phyloP scores from a whole-genome alignment of 768 basidiomycete genomes.

The Pleurotus salmoneostramineus region DNA sequence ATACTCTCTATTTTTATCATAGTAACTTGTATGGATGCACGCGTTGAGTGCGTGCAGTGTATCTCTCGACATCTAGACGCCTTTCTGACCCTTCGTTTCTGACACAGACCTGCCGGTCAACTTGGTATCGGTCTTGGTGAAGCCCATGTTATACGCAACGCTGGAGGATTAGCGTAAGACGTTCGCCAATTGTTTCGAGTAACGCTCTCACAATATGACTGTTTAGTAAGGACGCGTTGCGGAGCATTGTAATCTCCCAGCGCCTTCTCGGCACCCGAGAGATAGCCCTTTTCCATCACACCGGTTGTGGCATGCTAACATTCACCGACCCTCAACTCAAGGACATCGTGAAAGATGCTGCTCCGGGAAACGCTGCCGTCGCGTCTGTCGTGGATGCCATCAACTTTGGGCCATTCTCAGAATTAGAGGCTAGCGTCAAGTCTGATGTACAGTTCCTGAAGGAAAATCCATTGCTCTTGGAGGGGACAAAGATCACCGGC shows the following conservation, averaged over 20 bases:
- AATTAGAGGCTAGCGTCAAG: slow-evolving; percentile 29
- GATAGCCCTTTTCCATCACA: slow-evolving; percentile 68
- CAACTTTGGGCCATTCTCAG: slow-evolving; percentile 1
- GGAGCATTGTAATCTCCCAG: slow-evolving; percentile 69
- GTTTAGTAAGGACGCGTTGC: slow-evolving; percentile 52
- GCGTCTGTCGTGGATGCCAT: slow-evolving; percentile 20
- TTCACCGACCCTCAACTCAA: slow-evolving; percentile 52
- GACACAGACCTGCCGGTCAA: slow-evolving; percentile 32
- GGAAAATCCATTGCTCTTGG: slow-evolving; percentile 49
- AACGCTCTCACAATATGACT: neutral
- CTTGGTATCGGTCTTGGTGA: slow-evolving; percentile 49
- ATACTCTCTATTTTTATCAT: neutral
- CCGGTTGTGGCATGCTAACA: slow-evolving; percentile 69
- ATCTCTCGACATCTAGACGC: neutral
- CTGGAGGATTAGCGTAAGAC: slow-evolving; percentile 12
- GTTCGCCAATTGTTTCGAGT: neutral
- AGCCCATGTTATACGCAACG: slow-evolving; percentile 52
- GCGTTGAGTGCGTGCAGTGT: slow-evolving; percentile 35
- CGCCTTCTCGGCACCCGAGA: slow-evolving; percentile 67
- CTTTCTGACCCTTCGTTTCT: neutral
- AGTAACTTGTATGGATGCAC: slow-evolving; percentile 57
- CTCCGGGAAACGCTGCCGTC: slow-evolving; percentile 28
- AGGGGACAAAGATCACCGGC: slow-evolving; percentile 52
- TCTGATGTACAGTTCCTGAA: slow-evolving; percentile 57
- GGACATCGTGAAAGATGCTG: slow-evolving; percentile 41